These are phyloP conservation scores for Rhizopus stolonifer DNA, from an alignment of 371 early-diverging fungal species.

Conservation along the genomic window DNA sequence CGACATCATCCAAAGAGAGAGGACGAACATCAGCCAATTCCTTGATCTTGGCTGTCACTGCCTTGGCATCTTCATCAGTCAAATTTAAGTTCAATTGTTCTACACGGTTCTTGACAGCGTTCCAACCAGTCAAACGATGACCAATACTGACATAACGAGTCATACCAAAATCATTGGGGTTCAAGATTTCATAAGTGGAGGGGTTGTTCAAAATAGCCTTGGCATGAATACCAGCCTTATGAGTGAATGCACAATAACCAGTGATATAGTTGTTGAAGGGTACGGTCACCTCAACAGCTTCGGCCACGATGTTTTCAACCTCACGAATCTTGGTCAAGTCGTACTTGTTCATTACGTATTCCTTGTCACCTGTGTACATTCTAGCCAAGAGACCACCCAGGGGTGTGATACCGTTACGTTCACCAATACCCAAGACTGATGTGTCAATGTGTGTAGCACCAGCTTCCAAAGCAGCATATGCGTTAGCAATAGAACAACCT, in stretches of 20 bases:
- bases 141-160: conserved; percentile 95
- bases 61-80: conserved; percentile 90
- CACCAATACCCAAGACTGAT: conserved; percentile 95
- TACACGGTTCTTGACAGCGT: conserved; percentile 96
- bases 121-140: conserved; percentile 97
- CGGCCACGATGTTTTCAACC: conserved; percentile 93
- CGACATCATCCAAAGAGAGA: conserved; percentile 87
- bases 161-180: conserved; percentile 97
- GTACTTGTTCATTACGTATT: conserved; percentile 90
- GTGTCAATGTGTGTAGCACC: conserved; percentile 98
- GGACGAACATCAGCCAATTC: conserved; percentile 90
- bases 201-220: conserved; percentile 98
- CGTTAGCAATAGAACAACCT: conserved; percentile 97
- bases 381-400: conserved; percentile 92
- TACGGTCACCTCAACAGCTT: conserved; percentile 90
- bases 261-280: conserved; percentile 99
- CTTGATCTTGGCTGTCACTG: conserved; percentile 92
- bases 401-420: conserved; percentile 96
- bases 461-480: conserved; percentile 93
- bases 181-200: conserved; percentile 93
- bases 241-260: conserved; percentile 96
- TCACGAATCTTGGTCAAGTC: conserved; percentile 87
- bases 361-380: conserved; percentile 90
- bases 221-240: conserved; percentile 98
- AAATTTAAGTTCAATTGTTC: conserved; percentile 83